Evolutionary conservation across 2,329 filamentous ascomycete genomes (phyloP), one percentile per base, ranked within the genome.

Genomic region (Amphichorda felina): DNA sequence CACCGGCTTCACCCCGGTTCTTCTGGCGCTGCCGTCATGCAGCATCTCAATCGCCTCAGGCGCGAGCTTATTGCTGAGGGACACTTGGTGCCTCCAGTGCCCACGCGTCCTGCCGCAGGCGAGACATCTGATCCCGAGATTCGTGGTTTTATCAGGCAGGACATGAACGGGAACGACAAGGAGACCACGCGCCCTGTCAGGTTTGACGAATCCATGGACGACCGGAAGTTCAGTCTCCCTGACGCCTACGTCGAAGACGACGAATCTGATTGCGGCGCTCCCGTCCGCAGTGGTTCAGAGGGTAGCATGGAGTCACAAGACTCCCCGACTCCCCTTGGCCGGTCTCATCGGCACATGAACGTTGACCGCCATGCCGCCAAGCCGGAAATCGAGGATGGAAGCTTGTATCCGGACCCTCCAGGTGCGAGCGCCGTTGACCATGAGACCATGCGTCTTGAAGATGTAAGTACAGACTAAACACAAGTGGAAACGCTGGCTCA

Each of bases 1-100:
- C 57, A 64, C 33, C 53, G 60, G 1, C 46, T 66, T 13, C 55
- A 56, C 7, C 60, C 61, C 3, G 60, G 61, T 14, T 55, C 60
- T 0, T 59, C 59, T 1, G 57, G 54, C 3, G 49, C 50, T 14
- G 59, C 61, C 4, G 38, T 65, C 4, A 34, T 42, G 2, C 63
- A 66, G 47, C 53, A 57, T 21, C 36, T 64, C 2, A 42, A 43
- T 13, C 56, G 60, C 1, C 38, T 62, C 4, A 55, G 63, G 4
- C 41, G 41, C 2, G 45, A 49, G 2, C 41, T 63, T 10, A 34
- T 60, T 13, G 48, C 51, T 6, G 55, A 63, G 39, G 63, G 63
- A n/a, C 57, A 63, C 33, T 35, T 61, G 5, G 56, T 66, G 1
- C 62, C 63, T 2, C 63, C 63, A 3, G 27, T 46, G 2, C 35